A percentile compares a stretch with the other conserved stretches of the same genome.
Conservation (phyloP, 257 asterid genomes). For the Solanum raphanifolium region DNA sequence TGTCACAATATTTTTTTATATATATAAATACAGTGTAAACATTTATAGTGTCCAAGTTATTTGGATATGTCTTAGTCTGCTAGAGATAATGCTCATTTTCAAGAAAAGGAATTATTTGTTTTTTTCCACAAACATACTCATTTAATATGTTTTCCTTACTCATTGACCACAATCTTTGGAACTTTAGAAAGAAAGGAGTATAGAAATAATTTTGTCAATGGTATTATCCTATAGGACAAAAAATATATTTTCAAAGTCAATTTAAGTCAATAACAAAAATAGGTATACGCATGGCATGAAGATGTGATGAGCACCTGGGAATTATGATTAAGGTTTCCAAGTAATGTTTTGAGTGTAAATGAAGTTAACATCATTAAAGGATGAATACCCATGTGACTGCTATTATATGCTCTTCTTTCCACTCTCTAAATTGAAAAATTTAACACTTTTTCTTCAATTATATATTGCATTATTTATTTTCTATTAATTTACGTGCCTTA, state of each 20-base stretch:
- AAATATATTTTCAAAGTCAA: background rate
- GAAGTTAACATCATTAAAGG: constrained; percentile 43
- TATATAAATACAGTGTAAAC: background rate
- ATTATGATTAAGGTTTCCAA: constrained; percentile 1
- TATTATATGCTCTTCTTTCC: constrained; percentile 15
- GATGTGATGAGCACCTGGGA: background rate
- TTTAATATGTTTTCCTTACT: background rate
- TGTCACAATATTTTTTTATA: background rate
- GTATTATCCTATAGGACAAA: constrained; percentile 3
- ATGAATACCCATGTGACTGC: constrained; percentile 28
- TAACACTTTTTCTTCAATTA: background rate
- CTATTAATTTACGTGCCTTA: background rate
- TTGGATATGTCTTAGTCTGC: background rate
- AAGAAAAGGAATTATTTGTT: background rate
- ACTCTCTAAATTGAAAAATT: background rate
- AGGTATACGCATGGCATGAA: constrained; percentile 12
- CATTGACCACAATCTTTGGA: constrained; percentile 8
- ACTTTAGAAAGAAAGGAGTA: background rate
- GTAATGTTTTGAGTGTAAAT: constrained; percentile 21
- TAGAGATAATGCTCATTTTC: background rate
- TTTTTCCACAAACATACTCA: constrained; percentile 5
- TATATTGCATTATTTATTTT: background rate
- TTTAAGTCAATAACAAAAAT: background rate
- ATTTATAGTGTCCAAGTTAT: background rate
- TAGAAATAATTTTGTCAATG: background rate